Evolutionary conservation across 2,329 filamentous ascomycete genomes (phyloP).

Genomic region (Curvularia sp.): DNA sequence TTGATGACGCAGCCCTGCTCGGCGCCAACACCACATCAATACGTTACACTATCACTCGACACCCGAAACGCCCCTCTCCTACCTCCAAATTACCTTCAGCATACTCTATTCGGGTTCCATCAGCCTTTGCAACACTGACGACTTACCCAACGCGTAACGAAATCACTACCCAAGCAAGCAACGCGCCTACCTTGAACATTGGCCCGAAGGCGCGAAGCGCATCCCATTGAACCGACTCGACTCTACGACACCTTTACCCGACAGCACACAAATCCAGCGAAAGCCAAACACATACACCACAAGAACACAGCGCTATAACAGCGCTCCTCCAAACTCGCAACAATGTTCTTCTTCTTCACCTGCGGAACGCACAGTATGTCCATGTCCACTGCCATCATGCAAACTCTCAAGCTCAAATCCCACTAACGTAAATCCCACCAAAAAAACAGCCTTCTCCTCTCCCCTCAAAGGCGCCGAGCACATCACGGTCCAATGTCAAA

Average conservation of each 20-base stretch:
- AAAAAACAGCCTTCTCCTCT: constrained; percentile 59
- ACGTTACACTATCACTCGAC: neutral
- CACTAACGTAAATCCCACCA: too few relatives aligned
- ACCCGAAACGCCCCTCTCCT: neutral
- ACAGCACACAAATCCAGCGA: too few relatives aligned
- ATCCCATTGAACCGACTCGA: neutral
- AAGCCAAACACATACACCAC: neutral
- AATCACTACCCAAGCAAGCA: neutral
- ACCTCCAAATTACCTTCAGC: neutral
- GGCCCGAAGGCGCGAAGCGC: neutral
- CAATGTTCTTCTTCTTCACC: constrained; percentile 60
- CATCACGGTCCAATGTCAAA: constrained; percentile 60
- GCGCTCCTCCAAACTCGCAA: constrained; percentile 11
- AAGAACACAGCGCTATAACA: neutral
- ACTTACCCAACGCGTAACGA: neutral
- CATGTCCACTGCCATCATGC: too few relatives aligned
- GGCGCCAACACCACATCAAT: constrained; percentile 13
- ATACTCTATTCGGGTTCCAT: neutral
- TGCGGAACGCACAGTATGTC: constrained; percentile 59
- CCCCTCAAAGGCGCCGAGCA: constrained; percentile 58
- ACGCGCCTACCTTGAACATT: neutral
- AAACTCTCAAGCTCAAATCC: too few relatives aligned
- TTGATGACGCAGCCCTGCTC: constrained; percentile 19
- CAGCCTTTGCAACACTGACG: neutral
- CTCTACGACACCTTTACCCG: neutral